phyloP scores from a whole-genome alignment of 2,329 filamentous ascomycete species.

The Periconia sp. region DNA sequence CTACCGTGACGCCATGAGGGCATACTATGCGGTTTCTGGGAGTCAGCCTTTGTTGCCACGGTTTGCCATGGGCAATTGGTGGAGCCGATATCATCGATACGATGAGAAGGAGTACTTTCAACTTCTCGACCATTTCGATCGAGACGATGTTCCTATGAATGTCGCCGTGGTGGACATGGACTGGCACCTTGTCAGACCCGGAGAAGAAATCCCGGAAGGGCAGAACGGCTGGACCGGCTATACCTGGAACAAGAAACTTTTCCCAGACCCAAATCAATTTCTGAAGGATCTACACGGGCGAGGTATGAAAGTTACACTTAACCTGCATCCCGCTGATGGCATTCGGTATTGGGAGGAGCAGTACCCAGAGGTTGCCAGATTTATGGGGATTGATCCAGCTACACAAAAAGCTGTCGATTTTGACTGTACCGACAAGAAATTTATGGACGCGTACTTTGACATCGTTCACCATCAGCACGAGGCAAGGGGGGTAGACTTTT shows the following conservation, averaged over 20 bases:
- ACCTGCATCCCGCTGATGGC: slow-evolving; percentile 65
- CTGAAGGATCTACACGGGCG: slow-evolving; percentile 54
- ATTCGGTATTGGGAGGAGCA: slow-evolving; percentile 59
- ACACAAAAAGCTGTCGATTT: slow-evolving; percentile 57
- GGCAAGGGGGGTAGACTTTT: slow-evolving; percentile 61
- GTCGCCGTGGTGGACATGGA: slow-evolving; percentile 68
- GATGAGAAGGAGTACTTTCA: slow-evolving; percentile 57
- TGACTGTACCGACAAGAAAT: slow-evolving; percentile 56
- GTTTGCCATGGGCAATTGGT: slow-evolving; percentile 66
- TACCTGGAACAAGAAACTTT: slow-evolving; percentile 61
- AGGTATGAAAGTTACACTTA: slow-evolving; percentile 58
- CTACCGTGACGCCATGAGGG: slow-evolving; percentile 56
- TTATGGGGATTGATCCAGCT: slow-evolving; percentile 54
- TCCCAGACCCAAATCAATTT: slow-evolving; percentile 59
- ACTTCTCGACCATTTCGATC: slow-evolving; percentile 59
- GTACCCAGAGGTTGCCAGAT: slow-evolving; percentile 58
- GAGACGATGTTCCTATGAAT: slow-evolving; percentile 56
- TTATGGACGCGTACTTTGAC: slow-evolving; percentile 61
- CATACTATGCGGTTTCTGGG: slow-evolving; percentile 59
- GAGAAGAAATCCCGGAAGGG: slow-evolving; percentile 35
- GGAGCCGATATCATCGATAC: slow-evolving; percentile 65
- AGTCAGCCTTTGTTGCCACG: slow-evolving; percentile 58
- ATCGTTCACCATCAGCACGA: slow-evolving; percentile 60
- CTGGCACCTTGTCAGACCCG: slow-evolving; percentile 59
- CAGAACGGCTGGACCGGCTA: slow-evolving; percentile 63